Base-by-base conservation (phyloP, 169 alveolate species). In the Plasmodium vivax region DNA sequence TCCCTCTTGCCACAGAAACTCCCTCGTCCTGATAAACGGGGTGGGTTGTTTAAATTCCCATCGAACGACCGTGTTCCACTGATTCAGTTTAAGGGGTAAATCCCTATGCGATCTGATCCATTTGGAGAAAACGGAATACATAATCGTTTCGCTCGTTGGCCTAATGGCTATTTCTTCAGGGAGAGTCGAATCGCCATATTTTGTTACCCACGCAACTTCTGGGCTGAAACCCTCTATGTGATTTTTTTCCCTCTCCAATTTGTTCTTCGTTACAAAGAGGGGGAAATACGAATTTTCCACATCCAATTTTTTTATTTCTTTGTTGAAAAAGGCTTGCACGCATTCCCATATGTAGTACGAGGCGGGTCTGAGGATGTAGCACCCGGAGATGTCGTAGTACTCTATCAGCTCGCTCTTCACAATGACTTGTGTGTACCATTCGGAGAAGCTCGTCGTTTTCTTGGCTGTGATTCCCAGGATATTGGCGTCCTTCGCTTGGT, bases 21-120 rank as follows among this genome's bases (percentile, higher is more conserved):
- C 99, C 75, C 99, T 97, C 36, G 99, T 99, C 95, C 99, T 99
- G 71, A 99, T 97, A 96, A 99, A 99, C 2, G 99, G 99, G 32
- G 99, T 99, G 36, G 99, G 99, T 93, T 99, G 99, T 95, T 99
- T 99, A 97, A 99, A 99, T 96, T 99, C 99, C 99, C 99, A 99
- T 92, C 99, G 97, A 74, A 99, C 99, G 36, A 99, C 99, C 79
- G 99, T 98, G 30, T 99, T 97, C 99, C 99, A 98, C 95, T 99
- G 99, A 94, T 99, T 99, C 16, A 99, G 97, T 93, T 98, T 98
- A 68, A 99, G 95, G 3, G 99, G 99, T 58, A 99, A 97, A 96
- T 99, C 99, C 83, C 99, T 96, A 96, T 99, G 99, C 54, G 99
- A 98, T 91, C 99, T 97, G 19, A 99, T 98, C 99, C 99, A 99